Evolutionary conservation across 2,329 filamentous ascomycete species (phyloP).

Genomic region (Paramyrothecium sp.): DNA sequence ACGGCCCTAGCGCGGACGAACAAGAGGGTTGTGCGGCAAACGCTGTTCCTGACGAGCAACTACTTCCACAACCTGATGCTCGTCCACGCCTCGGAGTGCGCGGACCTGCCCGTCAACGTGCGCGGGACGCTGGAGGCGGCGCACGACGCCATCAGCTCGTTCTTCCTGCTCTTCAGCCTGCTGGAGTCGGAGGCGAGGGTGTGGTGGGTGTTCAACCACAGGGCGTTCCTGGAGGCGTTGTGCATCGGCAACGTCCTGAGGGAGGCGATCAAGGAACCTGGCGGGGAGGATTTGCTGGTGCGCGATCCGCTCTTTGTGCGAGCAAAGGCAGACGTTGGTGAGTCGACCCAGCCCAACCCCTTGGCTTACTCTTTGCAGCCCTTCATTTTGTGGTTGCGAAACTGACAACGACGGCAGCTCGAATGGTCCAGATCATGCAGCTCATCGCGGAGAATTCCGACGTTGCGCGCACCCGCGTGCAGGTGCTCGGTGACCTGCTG

Average conservation of each 20-base stretch:
- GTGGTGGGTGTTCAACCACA: slow-evolving; percentile 84
- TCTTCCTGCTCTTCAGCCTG: slow-evolving; percentile 70
- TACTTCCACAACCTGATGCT: slow-evolving; percentile 83
- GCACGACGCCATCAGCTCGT: slow-evolving; percentile 70
- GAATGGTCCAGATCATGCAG: slow-evolving; percentile 65
- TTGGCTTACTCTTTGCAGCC: background rate
- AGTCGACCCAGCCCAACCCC: slow-evolving; percentile 23
- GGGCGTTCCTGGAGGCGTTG: slow-evolving; percentile 74
- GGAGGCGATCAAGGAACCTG: slow-evolving; percentile 46
- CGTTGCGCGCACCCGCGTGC: slow-evolving; percentile 57
- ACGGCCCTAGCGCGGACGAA: slow-evolving; percentile 55
- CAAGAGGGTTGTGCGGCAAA: slow-evolving; percentile 69
- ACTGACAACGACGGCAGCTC: slow-evolving; percentile 33
- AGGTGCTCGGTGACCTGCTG: slow-evolving; percentile 56
- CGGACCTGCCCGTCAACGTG: slow-evolving; percentile 63
- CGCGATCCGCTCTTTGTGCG: slow-evolving; percentile 60
- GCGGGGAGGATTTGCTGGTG: slow-evolving; percentile 41
- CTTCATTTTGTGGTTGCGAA: slow-evolving; percentile 1
- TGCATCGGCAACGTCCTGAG: slow-evolving; percentile 63
- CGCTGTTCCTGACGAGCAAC: slow-evolving; percentile 76
- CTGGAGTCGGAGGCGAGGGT: slow-evolving; percentile 72
- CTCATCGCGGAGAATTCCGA: slow-evolving; percentile 58
- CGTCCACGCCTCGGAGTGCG: slow-evolving; percentile 68
- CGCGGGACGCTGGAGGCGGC: slow-evolving; percentile 72
- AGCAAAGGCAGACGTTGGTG: slow-evolving; percentile 60